Evolutionary conservation across 306 rosid genomes (phyloP), one percentile per base, ranked within the genome.

Genomic region (Malus sieversii): DNA sequence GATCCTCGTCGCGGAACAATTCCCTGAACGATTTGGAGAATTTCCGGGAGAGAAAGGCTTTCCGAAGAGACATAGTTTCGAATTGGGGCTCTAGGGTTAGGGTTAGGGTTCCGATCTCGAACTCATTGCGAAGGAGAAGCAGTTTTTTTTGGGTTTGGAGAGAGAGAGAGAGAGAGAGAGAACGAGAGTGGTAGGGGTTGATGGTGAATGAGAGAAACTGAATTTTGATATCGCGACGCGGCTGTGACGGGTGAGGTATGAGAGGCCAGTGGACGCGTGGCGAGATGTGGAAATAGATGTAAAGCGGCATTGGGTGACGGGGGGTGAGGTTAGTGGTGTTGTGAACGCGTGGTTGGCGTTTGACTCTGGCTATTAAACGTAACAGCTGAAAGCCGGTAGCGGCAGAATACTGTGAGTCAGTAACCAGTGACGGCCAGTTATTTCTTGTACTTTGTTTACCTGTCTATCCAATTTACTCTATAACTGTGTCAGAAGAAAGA

Each of bases 1-100:
- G 72, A 63, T 79, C 64, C 6, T 76, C 83, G 1, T 78, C 76
- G 4, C 73, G 77, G 55, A 73, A 33, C 10, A 67, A 70, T 22
- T 87, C 99, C 75, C 78, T 51, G 72, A 83, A 89, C 25, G 97
- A 95, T 80, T 64, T 92, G 66, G 99, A 90, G 77, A 82, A 89
- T 71, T 75, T 90, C 65, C 99, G 88, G 10, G 99, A 90, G 55
- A 88, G 89, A 12, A 92, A 85, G 10, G 86, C 87, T 67, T 71
- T 86, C 48, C 85, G 75, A 18, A 95, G 85, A 74, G 97, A 87
- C 97, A 95, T 95, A 60, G 70, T 72, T 51, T 61, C 10, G 11
- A 10, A 22, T 42, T 19, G 58, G 59, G 66, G 55, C 3, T 51
- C 3, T 51, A 51, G 55, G 13, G 20, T 55, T 55, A 12, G 42